Evolutionary conservation across 106 monocot species (phyloP), one percentile per base, ranked within the genome.

Genomic region (Vanilla planifolia): DNA sequence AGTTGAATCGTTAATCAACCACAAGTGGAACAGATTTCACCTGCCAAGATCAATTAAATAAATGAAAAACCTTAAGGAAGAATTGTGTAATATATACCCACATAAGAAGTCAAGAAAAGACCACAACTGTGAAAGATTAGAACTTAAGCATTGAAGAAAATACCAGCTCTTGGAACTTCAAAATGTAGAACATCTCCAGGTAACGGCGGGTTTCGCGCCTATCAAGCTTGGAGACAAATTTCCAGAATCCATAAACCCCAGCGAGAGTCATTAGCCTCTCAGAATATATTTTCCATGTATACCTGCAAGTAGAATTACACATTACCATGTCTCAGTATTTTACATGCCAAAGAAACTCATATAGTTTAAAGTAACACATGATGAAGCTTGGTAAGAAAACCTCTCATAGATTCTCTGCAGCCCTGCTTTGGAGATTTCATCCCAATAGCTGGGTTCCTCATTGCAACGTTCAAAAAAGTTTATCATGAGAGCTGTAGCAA

Each of bases 181-280:
- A 67, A 63, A 95, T 90, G 80, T 95, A 95, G 65, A 95, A 90
- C 95, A 95, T 90, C 64, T 90, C 94, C 3, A 89, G 80, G 63
- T 94, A 94, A 1, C 94, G 79, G 13, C 94, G 71, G 1, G 79
- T 93, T 60, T 95, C 90, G 34, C 95, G 83, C 72, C 95, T 77
- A 51, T 95, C 90, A 33, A 90, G 83, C 76, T 90, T 95, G 8
- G 95, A 95, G 0, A 80, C 86, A 60, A 84, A 84, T 64, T 86
- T 95, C 95, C 95, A 95, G 69, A 95, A 95, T 20, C 86, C 69
- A 67, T 95, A 95, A 25, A 95, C 95, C 24, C 95, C 95, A 53
- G 86, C 83, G 33, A 95, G 48, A 5, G 89, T 95, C 86, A 95
- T 90, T 43, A 86, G 68, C 64, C 95, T 86, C 51, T 95, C 90